Evolutionary conservation across 495 filamentous ascomycete genomes (phyloP).

Genomic region (Aspergillus leporis): DNA sequence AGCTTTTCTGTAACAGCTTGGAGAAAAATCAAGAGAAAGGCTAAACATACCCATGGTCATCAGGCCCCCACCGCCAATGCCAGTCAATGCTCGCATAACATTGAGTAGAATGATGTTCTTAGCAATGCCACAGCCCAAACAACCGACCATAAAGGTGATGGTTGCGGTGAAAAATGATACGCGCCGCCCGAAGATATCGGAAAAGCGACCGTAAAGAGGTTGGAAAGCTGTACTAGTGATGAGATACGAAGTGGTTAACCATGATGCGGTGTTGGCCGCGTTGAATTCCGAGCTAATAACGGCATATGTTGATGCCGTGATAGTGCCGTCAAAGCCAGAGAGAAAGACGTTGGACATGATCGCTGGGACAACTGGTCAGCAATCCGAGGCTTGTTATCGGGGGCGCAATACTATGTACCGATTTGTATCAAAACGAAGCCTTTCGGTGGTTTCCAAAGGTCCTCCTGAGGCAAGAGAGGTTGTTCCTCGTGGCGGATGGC

Average conservation of each 20-base stretch:
- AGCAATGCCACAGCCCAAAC: conserved; percentile 49
- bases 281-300: conserved; percentile 70
- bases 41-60: conserved; percentile 58
- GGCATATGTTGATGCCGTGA: conserved; percentile 65
- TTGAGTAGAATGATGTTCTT: conserved; percentile 65
- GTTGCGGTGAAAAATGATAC: conserved; percentile 45
- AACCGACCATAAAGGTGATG: conserved; percentile 45
- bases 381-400: background rate
- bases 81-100: conserved; percentile 74
- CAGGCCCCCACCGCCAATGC: conserved; percentile 60
- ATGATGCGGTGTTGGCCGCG: conserved; percentile 60
- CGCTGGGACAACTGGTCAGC: conserved; percentile 26
- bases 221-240: conserved; percentile 66
- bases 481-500: conserved; percentile 27
- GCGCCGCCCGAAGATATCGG: conserved; percentile 46
- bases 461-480: conserved; percentile 38
- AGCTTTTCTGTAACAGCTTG: background rate
- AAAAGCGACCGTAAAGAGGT: conserved; percentile 49
- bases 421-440: conserved; percentile 50
- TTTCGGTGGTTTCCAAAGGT: conserved; percentile 38
- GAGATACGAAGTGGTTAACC: conserved; percentile 66
- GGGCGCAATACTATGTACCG: conserved; percentile 28
- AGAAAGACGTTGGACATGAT: conserved; percentile 69
- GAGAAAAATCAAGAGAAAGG: background rate
- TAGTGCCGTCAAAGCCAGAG: conserved; percentile 65